Evolutionary conservation across 2,329 filamentous ascomycete genomes (phyloP), one percentile per base, ranked within the genome.

Genomic region (Sclerotinia minor): DNA sequence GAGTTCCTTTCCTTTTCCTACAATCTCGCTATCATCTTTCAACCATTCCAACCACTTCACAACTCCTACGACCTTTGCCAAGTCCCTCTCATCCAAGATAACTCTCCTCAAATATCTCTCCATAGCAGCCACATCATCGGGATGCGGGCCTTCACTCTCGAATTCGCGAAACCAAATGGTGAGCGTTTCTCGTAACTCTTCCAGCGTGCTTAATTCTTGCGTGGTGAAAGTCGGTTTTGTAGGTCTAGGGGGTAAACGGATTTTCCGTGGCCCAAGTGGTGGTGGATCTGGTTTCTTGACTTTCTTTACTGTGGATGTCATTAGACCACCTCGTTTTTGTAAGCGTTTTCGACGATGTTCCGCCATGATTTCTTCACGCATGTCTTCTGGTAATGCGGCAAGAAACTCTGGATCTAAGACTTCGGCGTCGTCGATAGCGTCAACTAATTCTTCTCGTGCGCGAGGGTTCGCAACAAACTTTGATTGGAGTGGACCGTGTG

Each of bases 331-430:
- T 0, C 54, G 45, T 24, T 80, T 82, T 49, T 87, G 86, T 26
- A 89, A 81, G n/a, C 83, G 86, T 26, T 80, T 78, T 26, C 84
- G 85, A 45, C 83, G 84, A 75, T 94, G 89, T 73, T 96, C 91
- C 26, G 87, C 88, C 2, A 97, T 78, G 8, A 98, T 84, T 78
- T 98, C 94, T 21, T 80, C 82, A 17, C 91, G 87, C 58, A 96
- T 85, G 58, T 96, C 92, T 71, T 91, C 88, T 0, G 94, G 94
- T 0, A 98, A 82, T 21, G 93, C 92, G 0, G 89, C 87, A 3
- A 98, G 86, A 74, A 97, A 94, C 0, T 89, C 87, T 0, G 85
- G 81, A 8, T 82, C 75, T 26, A 74, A 67, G 6, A 50, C 61
- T 29, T 75, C 72, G 1, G 92, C 89, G 78, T 95, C 92, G 4